These are phyloP conservation scores for Clonostachys rhizophaga DNA, from an alignment of 2,329 filamentous ascomycete genomes.

Conservation along the genomic window DNA sequence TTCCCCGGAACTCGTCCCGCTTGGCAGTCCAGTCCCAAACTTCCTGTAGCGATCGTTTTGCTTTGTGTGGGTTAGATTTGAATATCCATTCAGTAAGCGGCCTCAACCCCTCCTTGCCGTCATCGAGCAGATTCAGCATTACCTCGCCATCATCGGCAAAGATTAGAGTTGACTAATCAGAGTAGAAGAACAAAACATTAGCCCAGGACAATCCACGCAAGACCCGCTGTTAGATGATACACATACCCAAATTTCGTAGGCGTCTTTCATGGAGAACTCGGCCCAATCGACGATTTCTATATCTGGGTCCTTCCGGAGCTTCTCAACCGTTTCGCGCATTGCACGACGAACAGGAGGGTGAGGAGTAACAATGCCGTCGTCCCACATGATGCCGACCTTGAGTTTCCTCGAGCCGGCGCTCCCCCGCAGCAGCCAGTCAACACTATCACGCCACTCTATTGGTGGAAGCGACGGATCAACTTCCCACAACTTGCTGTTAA, in stretches of 20 bases:
- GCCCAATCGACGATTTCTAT: background rate
- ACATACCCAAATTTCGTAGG: background rate
- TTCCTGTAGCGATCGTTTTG: background rate
- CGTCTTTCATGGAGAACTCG: background rate
- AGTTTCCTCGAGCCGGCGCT: conserved; percentile 24
- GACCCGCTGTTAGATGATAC: background rate
- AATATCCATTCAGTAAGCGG: background rate
- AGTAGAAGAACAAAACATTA: too few species aligned
- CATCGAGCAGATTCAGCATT: background rate
- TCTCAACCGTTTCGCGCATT: too few species aligned
- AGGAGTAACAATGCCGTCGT: conserved; percentile 53
- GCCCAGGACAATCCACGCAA: too few species aligned
- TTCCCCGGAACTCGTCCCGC: background rate
- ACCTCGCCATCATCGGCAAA: background rate
- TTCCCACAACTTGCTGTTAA: conserved; percentile 50
- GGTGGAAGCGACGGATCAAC: conserved; percentile 51
- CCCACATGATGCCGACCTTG: conserved; percentile 57
- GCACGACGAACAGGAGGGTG: background rate
- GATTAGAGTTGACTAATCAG: background rate
- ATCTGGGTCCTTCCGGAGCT: background rate
- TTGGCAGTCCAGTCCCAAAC: background rate
- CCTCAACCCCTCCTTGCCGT: background rate
- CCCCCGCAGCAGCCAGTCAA: conserved; percentile 14
- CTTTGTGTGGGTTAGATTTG: background rate
- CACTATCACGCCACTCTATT: conserved; percentile 44